These are phyloP conservation scores for Bisporella sp. DNA, from an alignment of 2,329 filamentous ascomycete species.

Conservation along the genomic window DNA sequence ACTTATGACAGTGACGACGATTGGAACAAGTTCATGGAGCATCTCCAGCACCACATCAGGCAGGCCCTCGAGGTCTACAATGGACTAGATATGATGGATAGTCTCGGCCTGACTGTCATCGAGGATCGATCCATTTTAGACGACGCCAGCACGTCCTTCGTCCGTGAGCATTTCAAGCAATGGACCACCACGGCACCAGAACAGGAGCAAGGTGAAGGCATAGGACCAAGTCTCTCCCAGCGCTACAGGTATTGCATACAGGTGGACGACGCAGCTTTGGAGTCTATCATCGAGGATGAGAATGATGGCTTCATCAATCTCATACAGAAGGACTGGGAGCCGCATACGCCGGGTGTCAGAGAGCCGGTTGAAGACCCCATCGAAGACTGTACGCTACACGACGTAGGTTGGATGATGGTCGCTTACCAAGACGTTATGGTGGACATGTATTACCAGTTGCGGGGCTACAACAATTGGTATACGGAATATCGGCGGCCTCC, in stretches of 20 bases:
- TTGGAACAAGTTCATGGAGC: constrained; percentile 7
- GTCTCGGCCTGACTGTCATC: constrained; percentile 3
- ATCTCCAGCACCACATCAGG: background rate
- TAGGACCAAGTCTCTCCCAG: background rate
- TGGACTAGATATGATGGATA: constrained; percentile 3
- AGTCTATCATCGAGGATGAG: constrained; percentile 1
- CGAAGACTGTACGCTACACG: constrained; percentile 4
- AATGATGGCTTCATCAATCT: constrained; percentile 7
- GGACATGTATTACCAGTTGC: background rate
- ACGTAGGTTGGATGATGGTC: constrained; percentile 10
- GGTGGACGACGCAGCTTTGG: constrained; percentile 3
- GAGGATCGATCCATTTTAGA: constrained; percentile 6
- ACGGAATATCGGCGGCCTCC: no score
- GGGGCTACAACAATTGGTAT: background rate
- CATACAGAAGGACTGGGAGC: constrained; percentile 3
- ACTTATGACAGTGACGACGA: constrained; percentile 8
- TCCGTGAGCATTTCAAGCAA: constrained; percentile 7
- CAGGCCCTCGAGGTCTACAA: constrained; percentile 4
- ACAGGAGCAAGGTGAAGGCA: constrained; percentile 2
- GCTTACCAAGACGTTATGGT: constrained; percentile 1
- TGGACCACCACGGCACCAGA: constrained; percentile 2
- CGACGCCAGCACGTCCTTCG: background rate
- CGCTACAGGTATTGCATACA: constrained; percentile 6
- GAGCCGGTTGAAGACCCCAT: constrained; percentile 1
- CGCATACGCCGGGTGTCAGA: background rate